Evolutionary conservation across 2,329 filamentous ascomycete species (phyloP).

Genomic region (Hypomyces rosellus): DNA sequence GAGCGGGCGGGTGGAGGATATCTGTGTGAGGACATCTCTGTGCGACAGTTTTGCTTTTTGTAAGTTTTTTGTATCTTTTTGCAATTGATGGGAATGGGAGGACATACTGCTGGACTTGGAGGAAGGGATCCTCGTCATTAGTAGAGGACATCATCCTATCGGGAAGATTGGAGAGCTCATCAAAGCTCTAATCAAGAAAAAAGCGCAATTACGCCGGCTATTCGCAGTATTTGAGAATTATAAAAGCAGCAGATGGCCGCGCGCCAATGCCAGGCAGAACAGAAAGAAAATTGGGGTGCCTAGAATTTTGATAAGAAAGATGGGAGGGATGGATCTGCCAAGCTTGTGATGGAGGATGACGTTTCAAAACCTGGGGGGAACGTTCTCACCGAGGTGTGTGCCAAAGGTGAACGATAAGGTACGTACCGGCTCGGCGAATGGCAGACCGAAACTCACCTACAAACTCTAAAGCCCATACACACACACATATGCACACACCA

Average conservation of each 20-base stretch:
- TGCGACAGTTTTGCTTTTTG: not conserved
- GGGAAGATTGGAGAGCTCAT: conserved; percentile 18
- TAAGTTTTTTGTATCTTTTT: conserved; percentile 6
- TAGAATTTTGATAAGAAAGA: too few relatives aligned
- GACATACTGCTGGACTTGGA: conserved; percentile 63
- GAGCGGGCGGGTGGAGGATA: conserved; percentile 73
- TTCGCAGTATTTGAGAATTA: too few relatives aligned
- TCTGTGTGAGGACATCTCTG: conserved; percentile 82
- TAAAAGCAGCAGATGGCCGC: not conserved
- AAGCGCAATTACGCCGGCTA: too few relatives aligned
- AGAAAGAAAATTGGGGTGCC: too few relatives aligned
- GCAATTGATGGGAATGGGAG: not conserved
- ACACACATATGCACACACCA: not conserved
- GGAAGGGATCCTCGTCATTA: conserved; percentile 63
- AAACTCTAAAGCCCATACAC: not conserved
- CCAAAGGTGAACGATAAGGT: conserved; percentile 7
- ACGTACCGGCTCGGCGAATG: conserved; percentile 8
- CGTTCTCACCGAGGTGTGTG: not conserved
- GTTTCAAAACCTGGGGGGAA: conserved; percentile 1
- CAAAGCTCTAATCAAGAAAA: too few relatives aligned
- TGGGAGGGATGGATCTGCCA: too few relatives aligned
- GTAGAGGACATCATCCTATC: conserved; percentile 60
- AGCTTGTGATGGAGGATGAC: conserved; percentile 8
- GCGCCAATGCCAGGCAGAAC: not conserved
- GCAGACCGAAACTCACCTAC: conserved; percentile 1